Base-by-base conservation (phyloP, 768 basidiomycete genomes). In the Filobasidium wieringae region DNA sequence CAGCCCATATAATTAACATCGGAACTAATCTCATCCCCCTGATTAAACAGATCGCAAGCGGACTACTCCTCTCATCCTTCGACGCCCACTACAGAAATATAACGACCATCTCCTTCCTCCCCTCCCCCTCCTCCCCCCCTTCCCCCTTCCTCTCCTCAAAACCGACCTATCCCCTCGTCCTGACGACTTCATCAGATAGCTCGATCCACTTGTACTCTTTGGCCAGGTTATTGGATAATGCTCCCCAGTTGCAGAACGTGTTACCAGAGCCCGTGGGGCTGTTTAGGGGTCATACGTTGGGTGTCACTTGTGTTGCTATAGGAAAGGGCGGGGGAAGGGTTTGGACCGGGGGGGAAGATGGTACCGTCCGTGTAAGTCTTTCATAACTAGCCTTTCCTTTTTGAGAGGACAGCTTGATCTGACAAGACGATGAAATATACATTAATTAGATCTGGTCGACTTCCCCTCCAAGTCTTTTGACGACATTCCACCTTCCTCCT, bases 61-160 rank as follows among this genome's bases (percentile, higher is more conserved):
- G 92, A n/a, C 84, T 92, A 53, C 77, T 96, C 45, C 89, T 84
- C 77, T 83, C 85, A 64, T 81, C 87, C 0, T 91, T 91, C 83
- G 92, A 96, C 60, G 92, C 92, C 17, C 93, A 97, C 73, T 99
- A 97, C 76, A 86, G 93, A 58, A 80, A 83, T 69, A 80, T 96
- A 53, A 86, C 81, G 60, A 84, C 85, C 8, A 74, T 97, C 1
- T 82, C 80, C 40, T 97, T 96, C 71, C 86, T 88, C 8, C 78
- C n/a, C n/a, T n/a, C n/a, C n/a, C n/a, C n/a, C n/a, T n/a, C n/a
- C n/a, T n/a, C n/a, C n/a, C n/a, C n/a, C n/a, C n/a, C n/a, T n/a
- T n/a, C n/a, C n/a, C n/a, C n/a, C n/a, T n/a, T n/a, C n/a, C n/a
- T n/a, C n/a, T n/a, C n/a, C n/a, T n/a, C n/a, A n/a, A n/a, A n/a